Conservation (phyloP, 83 land plant species). For the Diphasiastrum complanatum region DNA sequence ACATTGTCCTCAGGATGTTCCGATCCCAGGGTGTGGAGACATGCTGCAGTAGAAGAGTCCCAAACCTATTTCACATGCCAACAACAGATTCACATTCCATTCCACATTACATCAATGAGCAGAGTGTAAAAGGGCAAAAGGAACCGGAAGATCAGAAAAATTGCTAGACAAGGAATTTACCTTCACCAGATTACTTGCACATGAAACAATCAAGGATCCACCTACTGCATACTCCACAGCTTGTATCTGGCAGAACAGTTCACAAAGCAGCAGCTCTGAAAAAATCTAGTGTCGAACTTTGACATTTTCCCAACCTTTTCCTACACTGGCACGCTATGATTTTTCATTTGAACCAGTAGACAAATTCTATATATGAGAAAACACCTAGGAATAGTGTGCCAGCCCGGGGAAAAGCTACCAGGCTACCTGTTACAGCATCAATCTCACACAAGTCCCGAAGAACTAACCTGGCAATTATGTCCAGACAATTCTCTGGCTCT, state of each 20-base stretch:
- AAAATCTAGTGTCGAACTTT: too few species aligned
- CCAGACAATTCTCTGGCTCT: conserved; percentile 40
- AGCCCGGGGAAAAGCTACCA: too few species aligned
- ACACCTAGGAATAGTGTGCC: too few species aligned
- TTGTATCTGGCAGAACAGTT: conserved; percentile 33
- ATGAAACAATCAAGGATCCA: conserved; percentile 45
- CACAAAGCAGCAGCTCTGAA: not conserved
- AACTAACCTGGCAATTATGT: conserved; percentile 46
- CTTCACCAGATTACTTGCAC: conserved; percentile 48
- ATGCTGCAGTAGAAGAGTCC: conserved; percentile 46
- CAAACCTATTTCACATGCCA: conserved; percentile 33
- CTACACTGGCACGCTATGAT: too few species aligned
- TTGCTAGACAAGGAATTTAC: conserved; percentile 16
- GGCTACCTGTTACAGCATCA: not conserved
- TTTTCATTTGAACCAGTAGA: too few species aligned
- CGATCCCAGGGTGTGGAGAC: conserved; percentile 49
- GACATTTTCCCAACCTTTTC: too few species aligned
- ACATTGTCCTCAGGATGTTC: conserved; percentile 18
- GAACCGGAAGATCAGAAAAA: not conserved
- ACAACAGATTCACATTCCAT: conserved; percentile 7
- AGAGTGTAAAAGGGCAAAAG: too few species aligned
- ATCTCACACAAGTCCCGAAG: not conserved
- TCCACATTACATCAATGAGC: too few species aligned
- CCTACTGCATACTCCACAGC: conserved; percentile 51
- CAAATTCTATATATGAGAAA: too few species aligned